These are phyloP conservation scores for Globisporangium carolinianum DNA, from an alignment of 352 stramenopile species.

Conservation along the genomic window DNA sequence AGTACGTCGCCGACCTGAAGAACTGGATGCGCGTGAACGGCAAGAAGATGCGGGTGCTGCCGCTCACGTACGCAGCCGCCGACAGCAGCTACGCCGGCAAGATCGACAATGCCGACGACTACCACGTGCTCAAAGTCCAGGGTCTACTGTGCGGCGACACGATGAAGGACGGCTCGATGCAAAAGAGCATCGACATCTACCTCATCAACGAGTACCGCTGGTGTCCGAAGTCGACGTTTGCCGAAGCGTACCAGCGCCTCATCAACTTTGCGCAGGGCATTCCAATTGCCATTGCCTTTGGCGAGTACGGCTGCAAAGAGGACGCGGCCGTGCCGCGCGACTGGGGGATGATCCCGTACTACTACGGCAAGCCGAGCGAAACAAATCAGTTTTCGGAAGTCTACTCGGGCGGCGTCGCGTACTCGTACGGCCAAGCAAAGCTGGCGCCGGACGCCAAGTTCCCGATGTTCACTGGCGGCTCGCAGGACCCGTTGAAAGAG, in stretches of 20 bases:
- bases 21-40: slow-evolving; percentile 85
- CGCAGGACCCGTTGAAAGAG: slow-evolving; percentile 47
- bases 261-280: slow-evolving; percentile 68
- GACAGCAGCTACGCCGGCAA: slow-evolving; percentile 62
- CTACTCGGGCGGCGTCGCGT: slow-evolving; percentile 77
- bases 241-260: slow-evolving; percentile 63
- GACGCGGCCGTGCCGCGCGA: slow-evolving; percentile 32
- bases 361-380: slow-evolving; percentile 59
- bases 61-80: slow-evolving; percentile 72
- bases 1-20: slow-evolving; percentile 79
- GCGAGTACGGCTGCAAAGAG: slow-evolving; percentile 78
- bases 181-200: slow-evolving; percentile 84
- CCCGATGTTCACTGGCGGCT: slow-evolving; percentile 14
- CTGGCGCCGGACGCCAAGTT: slow-evolving; percentile 39
- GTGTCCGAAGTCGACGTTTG: slow-evolving; percentile 65
- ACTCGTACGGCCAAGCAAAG: slow-evolving; percentile 84
- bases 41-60: slow-evolving; percentile 75
- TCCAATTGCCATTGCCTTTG: slow-evolving; percentile 73
- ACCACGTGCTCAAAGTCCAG: slow-evolving; percentile 79
- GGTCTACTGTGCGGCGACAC: slow-evolving; percentile 78
- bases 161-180: slow-evolving; percentile 76
- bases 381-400: slow-evolving; percentile 71
- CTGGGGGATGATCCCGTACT: slow-evolving; percentile 77
- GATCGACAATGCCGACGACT: slow-evolving; percentile 63
- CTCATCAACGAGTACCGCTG: slow-evolving; percentile 88